These are phyloP conservation scores for Astragalus membranaceus DNA, from an alignment of 306 rosid genomes.

Conservation along the genomic window DNA sequence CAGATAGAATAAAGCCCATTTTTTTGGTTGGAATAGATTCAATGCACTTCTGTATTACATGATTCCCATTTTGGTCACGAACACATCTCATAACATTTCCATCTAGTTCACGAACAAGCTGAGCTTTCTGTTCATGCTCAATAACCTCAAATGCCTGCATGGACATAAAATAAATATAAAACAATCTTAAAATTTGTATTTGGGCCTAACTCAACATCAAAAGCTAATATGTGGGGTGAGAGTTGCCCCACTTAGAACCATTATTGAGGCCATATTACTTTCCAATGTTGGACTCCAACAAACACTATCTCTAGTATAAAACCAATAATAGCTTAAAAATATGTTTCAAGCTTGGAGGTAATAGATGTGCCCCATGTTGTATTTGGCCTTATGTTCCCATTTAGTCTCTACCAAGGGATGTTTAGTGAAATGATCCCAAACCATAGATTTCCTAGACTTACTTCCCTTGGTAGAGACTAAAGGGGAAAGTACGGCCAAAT, in stretches of 20 bases:
- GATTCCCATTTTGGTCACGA: conserved; percentile 64
- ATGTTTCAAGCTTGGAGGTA: neutral
- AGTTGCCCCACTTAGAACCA: no score
- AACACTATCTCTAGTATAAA: neutral
- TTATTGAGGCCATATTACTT: no score
- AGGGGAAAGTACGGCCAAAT: neutral
- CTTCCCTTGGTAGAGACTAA: neutral
- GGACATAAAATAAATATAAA: conserved; percentile 15
- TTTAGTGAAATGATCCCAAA: no score
- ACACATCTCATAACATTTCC: conserved; percentile 57
- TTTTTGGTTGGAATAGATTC: conserved; percentile 47
- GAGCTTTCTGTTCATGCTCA: conserved; percentile 51
- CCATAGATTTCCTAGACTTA: neutral
- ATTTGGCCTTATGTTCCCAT: no score
- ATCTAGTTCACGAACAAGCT: conserved; percentile 55
- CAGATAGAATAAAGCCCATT: conserved; percentile 46
- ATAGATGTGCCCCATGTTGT: neutral
- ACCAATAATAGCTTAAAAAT: neutral
- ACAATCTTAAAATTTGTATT: neutral
- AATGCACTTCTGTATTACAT: conserved; percentile 63
- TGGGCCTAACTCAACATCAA: no score
- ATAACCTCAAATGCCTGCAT: conserved; percentile 60
- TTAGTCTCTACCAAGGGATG: no score
- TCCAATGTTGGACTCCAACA: neutral
- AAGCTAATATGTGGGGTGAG: no score